Evolutionary conservation across 129 eudicot genomes (phyloP).

Genomic region (Heracleum sosnowskyi): DNA sequence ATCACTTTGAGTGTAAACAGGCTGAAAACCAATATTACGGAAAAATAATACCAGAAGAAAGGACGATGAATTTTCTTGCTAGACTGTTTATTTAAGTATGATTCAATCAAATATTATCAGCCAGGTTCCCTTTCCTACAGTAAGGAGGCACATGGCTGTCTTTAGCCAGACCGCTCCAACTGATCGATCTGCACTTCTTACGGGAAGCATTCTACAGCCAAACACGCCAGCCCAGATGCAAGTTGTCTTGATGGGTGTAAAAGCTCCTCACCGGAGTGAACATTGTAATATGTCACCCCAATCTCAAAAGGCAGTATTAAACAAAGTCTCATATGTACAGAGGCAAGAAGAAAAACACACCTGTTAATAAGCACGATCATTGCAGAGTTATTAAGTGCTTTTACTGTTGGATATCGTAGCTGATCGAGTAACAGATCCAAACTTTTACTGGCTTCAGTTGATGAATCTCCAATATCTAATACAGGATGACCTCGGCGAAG

Average conservation of each 20-base stretch:
- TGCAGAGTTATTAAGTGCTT: conserved; percentile 68
- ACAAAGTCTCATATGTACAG: neutral
- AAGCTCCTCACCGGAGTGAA: neutral
- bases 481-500: conserved; percentile 96
- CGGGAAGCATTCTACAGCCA: neutral
- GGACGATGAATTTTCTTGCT: neutral
- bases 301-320: neutral
- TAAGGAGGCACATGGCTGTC: neutral
- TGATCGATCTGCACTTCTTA: neutral
- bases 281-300: neutral
- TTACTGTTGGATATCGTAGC: conserved; percentile 68
- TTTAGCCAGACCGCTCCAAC: neutral
- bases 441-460: conserved; percentile 80
- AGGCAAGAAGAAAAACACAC: conserved; percentile 24
- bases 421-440: conserved; percentile 83
- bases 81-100: neutral
- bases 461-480: conserved; percentile 79
- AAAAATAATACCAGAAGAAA: neutral
- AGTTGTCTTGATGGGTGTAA: neutral
- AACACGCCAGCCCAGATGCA: neutral
- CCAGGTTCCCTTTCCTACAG: neutral
- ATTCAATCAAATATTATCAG: neutral
- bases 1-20: neutral
- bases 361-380: conserved; percentile 75
- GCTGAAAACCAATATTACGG: neutral